A percentile compares a stretch with the other conserved stretches of the same genome.
Evolutionary conservation across 1,139 yeast species (phyloP).

Genomic region (Nematodospora anomalae): DNA sequence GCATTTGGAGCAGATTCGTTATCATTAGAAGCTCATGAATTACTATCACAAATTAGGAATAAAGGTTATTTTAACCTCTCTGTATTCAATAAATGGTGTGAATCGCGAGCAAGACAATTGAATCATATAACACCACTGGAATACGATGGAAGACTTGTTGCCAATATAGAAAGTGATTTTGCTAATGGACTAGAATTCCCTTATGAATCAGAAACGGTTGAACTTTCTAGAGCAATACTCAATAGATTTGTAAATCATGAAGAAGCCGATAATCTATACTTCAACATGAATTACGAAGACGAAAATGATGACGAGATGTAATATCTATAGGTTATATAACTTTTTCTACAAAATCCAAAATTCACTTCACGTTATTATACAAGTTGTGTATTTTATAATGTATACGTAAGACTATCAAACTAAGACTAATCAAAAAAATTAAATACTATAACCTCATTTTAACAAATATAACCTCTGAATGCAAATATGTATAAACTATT

Average conservation of each 20-base stretch:
- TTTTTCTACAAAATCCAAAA: slow-evolving; percentile 3
- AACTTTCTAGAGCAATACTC: slow-evolving; percentile 68
- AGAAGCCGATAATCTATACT: slow-evolving; percentile 74
- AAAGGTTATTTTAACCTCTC: slow-evolving; percentile 22
- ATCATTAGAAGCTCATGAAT: slow-evolving; percentile 33
- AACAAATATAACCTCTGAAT: slow-evolving; percentile 2
- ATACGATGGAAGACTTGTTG: slow-evolving; percentile 18
- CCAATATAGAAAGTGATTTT: slow-evolving; percentile 39
- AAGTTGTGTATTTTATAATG: slow-evolving; percentile 15
- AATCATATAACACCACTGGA: slow-evolving; percentile 27
- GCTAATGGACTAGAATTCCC: slow-evolving; percentile 63
- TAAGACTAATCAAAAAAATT: slow-evolving; percentile 4
- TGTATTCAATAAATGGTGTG: slow-evolving; percentile 46
- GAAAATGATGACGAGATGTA: slow-evolving; percentile 16
- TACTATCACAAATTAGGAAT: slow-evolving; percentile 31
- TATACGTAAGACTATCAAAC: slow-evolving; percentile 13
- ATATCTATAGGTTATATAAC: background rate
- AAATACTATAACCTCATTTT: background rate
- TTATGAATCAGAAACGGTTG: slow-evolving; percentile 64
- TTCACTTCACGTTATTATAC: slow-evolving; percentile 16
- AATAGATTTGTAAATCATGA: slow-evolving; percentile 71
- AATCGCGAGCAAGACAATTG: slow-evolving; percentile 39
- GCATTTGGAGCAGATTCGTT: slow-evolving; percentile 53
- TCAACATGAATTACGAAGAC: slow-evolving; percentile 54
- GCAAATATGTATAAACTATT: slow-evolving; percentile 1